Conservation (phyloP, 2,329 filamentous ascomycete genomes). For the Periconia macrospinosa region DNA sequence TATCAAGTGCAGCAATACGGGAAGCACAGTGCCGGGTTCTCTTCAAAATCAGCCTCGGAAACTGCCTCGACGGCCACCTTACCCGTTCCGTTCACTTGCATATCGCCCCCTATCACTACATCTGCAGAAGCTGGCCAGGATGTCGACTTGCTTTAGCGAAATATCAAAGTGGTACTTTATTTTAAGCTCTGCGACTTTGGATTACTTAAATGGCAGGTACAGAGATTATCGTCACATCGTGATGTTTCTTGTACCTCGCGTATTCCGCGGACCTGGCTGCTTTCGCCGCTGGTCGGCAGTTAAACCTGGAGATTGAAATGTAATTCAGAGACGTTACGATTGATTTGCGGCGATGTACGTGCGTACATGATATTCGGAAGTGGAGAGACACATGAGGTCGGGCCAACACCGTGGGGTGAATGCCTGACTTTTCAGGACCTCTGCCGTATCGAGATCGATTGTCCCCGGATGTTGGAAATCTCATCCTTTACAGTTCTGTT, state of each 20-base stretch:
- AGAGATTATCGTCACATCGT: no score
- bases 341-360: background rate
- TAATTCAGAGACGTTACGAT: background rate
- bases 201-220: background rate
- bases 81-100: background rate
- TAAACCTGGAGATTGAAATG: background rate
- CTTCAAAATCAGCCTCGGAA: background rate
- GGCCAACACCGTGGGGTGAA: background rate
- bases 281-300: background rate
- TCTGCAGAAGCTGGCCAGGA: background rate
- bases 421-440: background rate
- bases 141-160: background rate
- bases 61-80: background rate
- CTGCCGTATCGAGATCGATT: no score
- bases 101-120: background rate
- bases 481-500: no score
- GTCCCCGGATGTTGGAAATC: no score
- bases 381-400: background rate
- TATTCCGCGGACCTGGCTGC: no score
- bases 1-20: no score
- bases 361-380: background rate
- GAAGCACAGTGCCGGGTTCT: no score
- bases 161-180: background rate
- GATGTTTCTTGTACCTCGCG: no score
- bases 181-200: background rate